These are phyloP conservation scores for Krasilnikovozyma curviuscula DNA, from an alignment of 768 basidiomycete species.

Conservation along the genomic window DNA sequence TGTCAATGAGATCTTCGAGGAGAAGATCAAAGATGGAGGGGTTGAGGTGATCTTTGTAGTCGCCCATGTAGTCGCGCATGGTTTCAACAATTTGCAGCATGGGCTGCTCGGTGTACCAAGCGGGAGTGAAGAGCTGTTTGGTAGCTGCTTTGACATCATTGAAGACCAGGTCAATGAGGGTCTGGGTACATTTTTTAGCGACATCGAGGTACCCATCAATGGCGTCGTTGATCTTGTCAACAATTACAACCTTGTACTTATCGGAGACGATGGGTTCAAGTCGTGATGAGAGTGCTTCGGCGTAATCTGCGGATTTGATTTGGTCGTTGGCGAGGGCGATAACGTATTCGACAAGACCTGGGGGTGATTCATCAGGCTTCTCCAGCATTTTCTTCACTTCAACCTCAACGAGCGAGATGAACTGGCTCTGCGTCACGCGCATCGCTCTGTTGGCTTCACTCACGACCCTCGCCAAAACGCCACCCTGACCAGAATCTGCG, in stretches of 20 bases:
- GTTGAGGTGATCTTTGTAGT: slow-evolving; percentile 81
- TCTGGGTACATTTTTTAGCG: slow-evolving; percentile 89
- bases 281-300: slow-evolving; percentile 64
- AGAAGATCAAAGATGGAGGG: slow-evolving; percentile 75
- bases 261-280: slow-evolving; percentile 80
- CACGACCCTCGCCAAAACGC: slow-evolving; percentile 76
- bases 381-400: slow-evolving; percentile 77
- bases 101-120: slow-evolving; percentile 51
- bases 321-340: slow-evolving; percentile 96
- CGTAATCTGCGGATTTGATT: slow-evolving; percentile 84
- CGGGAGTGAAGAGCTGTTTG: slow-evolving; percentile 53
- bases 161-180: slow-evolving; percentile 82
- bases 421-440: slow-evolving; percentile 68
- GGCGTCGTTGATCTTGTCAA: slow-evolving; percentile 75
- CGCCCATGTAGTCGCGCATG: slow-evolving; percentile 88
- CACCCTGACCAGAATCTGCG: slow-evolving; percentile 84
- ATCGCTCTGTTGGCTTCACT: slow-evolving; percentile 75
- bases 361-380: slow-evolving; percentile 67
- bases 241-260: slow-evolving; percentile 69
- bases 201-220: slow-evolving; percentile 98
- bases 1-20: slow-evolving; percentile 76
- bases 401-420: slow-evolving; percentile 59
- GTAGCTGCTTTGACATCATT: slow-evolving; percentile 79
- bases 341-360: slow-evolving; percentile 83
- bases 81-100: slow-evolving; percentile 82